Base-by-base conservation (phyloP, 495 filamentous ascomycete genomes). In the Xylaria intraflava region DNA sequence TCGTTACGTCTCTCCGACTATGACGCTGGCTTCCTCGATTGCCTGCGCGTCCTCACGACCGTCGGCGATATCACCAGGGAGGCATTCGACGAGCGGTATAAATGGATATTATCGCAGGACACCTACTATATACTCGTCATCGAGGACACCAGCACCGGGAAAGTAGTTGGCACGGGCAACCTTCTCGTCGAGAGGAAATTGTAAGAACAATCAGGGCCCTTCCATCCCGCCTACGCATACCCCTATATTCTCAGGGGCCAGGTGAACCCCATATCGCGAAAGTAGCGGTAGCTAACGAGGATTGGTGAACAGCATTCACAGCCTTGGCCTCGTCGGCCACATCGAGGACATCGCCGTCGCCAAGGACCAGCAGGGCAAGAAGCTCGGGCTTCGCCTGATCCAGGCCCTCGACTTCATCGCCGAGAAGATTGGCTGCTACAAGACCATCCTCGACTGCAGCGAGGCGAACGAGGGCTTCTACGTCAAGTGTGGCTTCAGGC, bases 311-410 rank as follows among this genome's bases (percentile, higher is more conserved):
- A 26, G 84, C 64, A 86, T 90, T 60, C 85, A 89, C 57, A 80
- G 80, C 47, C 77, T 88, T 43, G 86, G 84, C 19, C 57, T 79
- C 6, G 90, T 96, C n/a, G 93, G 92, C 1, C 93, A 98, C 67
- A 95, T 98, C 72, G 93, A 98, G 72, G 93, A 98, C 70, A 96
- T 98, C 71, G 90, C 93, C 7, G 92, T 98, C 22, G 82, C 86
- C 56, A 87, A 90, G 69, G 85, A 89, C 51, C 90, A 96, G 70
- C 93, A 97, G 69, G 93, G 93, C 50, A 96, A 96, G 80, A 96
- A 95, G 71, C 76, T 98, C 35, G 93, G 93, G 2, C 72, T 96
- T 66, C 81, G 87, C 53, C 84, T 98, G 50, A 97, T 98, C 60
- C 87, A 97, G 76, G 89, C 93, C 3, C 79, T 98, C 62, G 93